These are phyloP conservation scores for Stereocaulon alpinum DNA, from an alignment of 495 filamentous ascomycete species.

Conservation along the genomic window DNA sequence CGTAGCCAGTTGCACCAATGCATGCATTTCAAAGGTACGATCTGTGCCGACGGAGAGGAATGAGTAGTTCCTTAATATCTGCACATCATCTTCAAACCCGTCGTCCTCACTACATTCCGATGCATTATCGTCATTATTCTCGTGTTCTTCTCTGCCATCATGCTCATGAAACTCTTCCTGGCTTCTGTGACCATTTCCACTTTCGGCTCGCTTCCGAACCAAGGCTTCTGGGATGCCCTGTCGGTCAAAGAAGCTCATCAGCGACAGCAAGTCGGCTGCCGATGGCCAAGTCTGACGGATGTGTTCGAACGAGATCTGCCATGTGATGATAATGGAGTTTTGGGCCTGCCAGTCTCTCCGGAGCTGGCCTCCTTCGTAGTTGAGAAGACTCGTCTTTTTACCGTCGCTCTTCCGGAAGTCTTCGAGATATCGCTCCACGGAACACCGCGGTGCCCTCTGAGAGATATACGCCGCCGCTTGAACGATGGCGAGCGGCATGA, in stretches of 20 bases:
- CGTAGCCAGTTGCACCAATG: slow-evolving; percentile 37
- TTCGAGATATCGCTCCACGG: slow-evolving; percentile 30
- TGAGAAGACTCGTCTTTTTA: slow-evolving; percentile 28
- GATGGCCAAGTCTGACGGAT: slow-evolving; percentile 24
- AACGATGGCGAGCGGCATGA: slow-evolving; percentile 40
- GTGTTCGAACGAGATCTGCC: slow-evolving; percentile 40
- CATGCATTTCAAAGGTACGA: slow-evolving; percentile 36
- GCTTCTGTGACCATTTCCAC: slow-evolving; percentile 3
- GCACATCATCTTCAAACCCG: not conserved
- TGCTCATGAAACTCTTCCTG: not conserved
- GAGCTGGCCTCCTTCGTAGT: slow-evolving; percentile 27
- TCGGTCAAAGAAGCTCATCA: slow-evolving; percentile 30
- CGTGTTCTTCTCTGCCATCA: slow-evolving; percentile 2
- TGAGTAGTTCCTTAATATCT: not conserved
- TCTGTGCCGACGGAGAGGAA: not conserved
- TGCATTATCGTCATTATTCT: slow-evolving; percentile 8
- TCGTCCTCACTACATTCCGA: not conserved
- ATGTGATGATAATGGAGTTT: slow-evolving; percentile 39
- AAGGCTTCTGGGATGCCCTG: slow-evolving; percentile 25
- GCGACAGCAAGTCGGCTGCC: slow-evolving; percentile 25
- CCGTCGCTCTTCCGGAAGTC: slow-evolving; percentile 28
- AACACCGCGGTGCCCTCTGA: slow-evolving; percentile 21
- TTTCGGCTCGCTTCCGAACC: slow-evolving; percentile 9
- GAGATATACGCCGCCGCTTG: slow-evolving; percentile 41
- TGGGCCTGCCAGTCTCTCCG: slow-evolving; percentile 32